Base-by-base conservation (phyloP, 2,329 filamentous ascomycete species). In the Eutypa lata region DNA sequence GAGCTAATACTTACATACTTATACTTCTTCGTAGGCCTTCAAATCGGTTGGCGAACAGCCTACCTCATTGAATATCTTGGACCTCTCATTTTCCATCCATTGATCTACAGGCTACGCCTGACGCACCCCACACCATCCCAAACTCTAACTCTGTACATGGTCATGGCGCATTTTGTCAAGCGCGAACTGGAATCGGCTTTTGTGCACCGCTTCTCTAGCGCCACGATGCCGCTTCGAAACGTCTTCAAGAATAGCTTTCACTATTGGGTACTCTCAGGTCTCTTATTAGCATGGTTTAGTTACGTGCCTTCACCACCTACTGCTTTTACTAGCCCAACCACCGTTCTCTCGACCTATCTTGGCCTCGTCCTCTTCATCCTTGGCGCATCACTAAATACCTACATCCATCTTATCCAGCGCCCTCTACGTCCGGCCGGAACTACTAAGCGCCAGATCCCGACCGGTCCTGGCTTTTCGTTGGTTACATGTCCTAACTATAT, bases 401-500 rank as follows among this genome's bases (percentile, higher is more conserved):
- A 79, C 61, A 77, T 83, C 0, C 87, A 90, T 66, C 58, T 86
- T 47, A 79, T 80, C 1, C 74, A 90, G 7, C 79, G 79, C 44
- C 74, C 78, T 52, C 73, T 90, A 43, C 79, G 87, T 16, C 79
- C 78, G n/a, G 73, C 78, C 0, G 86, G 86, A 38, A 83, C 80
- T 46, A 84, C 80, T 2, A 83, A 88, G 60, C 75, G 87, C 14
- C 86, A 84, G 19, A 88, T 90, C 55, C 87, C 87, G 0, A 72
- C 74, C 40, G 87, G 87, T 1, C 76, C 86, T 45, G 84, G 86
- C 6, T 90, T 90, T 69, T 74, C 74, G 52, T 68, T 80, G 44
- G 87, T 90, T 40, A 90, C 87, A 7, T 90, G 87, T 68, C 87
- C 87, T 3, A 90, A 90, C 70, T 90, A 90, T 68, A 73, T 87